These are phyloP conservation scores for Rubus parviflorus DNA, from an alignment of 306 rosid species.

Conservation along the genomic window DNA sequence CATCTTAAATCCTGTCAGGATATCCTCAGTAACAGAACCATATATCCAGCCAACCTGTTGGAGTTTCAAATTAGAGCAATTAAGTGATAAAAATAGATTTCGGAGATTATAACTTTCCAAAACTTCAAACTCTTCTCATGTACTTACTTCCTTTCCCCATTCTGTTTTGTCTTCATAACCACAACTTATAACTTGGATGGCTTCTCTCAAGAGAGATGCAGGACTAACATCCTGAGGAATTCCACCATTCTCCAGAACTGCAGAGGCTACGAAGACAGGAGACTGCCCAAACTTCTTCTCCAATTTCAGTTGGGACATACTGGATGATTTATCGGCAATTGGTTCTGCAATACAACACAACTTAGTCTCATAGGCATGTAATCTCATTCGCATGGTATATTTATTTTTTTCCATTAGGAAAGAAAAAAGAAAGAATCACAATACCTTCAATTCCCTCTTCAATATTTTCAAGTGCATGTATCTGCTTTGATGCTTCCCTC, in stretches of 20 bases:
- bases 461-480: slow-evolving; percentile 93
- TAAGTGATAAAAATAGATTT: slow-evolving; percentile 16
- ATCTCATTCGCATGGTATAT: slow-evolving; percentile 1
- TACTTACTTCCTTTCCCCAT: slow-evolving; percentile 94
- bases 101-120: slow-evolving; percentile 4
- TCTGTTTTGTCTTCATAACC: slow-evolving; percentile 98
- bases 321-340: slow-evolving; percentile 42
- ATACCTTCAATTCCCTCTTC: slow-evolving; percentile 77
- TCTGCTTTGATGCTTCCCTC: slow-evolving; percentile 91
- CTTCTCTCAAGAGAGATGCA: slow-evolving; percentile 86
- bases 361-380: not conserved
- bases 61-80: slow-evolving; percentile 25
- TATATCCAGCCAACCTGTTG: slow-evolving; percentile 95
- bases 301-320: slow-evolving; percentile 61
- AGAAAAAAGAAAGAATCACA: not conserved
- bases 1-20: slow-evolving; percentile 98
- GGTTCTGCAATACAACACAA: slow-evolving; percentile 46
- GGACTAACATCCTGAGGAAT: slow-evolving; percentile 59
- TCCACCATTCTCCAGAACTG: slow-evolving; percentile 84
- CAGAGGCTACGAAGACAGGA: slow-evolving; percentile 76
- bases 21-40: slow-evolving; percentile 98
- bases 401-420: not conserved
- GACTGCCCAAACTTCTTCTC: slow-evolving; percentile 95
- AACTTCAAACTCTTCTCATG: not conserved
- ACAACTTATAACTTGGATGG: slow-evolving; percentile 93